These are phyloP conservation scores for Urostyla sp. DNA, from an alignment of 73 alveolate genomes.

Conservation along the genomic window DNA sequence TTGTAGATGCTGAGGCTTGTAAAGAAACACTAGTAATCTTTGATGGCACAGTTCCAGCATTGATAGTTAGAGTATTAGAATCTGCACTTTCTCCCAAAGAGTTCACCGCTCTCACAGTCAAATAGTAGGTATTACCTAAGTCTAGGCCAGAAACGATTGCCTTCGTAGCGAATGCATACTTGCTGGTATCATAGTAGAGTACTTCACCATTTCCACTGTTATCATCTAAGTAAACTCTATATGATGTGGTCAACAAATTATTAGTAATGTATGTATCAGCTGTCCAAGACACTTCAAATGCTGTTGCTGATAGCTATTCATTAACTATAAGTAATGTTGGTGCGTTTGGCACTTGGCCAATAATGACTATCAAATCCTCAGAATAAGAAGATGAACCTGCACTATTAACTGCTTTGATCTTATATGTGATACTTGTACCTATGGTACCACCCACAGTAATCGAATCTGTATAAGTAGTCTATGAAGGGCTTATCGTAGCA, in stretches of 20 bases:
- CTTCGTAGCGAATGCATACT: background rate
- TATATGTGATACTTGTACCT: constrained; percentile 67
- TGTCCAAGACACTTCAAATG: constrained; percentile 67
- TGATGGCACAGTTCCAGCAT: constrained; percentile 74
- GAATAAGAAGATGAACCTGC: constrained; percentile 71
- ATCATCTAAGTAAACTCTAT: constrained; percentile 67
- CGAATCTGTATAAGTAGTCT: constrained; percentile 15
- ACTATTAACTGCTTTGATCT: constrained; percentile 70
- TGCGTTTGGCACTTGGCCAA: constrained; percentile 70
- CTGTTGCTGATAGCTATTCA: constrained; percentile 48
- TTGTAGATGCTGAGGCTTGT: constrained; percentile 28
- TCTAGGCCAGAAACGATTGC: constrained; percentile 17
- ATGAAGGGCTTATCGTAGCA: constrained; percentile 40
- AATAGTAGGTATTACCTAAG: constrained; percentile 49
- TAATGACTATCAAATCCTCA: constrained; percentile 56
- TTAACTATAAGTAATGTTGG: constrained; percentile 64
- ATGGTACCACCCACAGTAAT: constrained; percentile 58
- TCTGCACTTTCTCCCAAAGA: constrained; percentile 76
- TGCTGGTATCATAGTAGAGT: constrained; percentile 11
- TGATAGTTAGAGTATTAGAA: constrained; percentile 46
- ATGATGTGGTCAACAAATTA: constrained; percentile 69
- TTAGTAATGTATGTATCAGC: constrained; percentile 62
- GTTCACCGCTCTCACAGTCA: constrained; percentile 71
- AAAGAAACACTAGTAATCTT: constrained; percentile 35
- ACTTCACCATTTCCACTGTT: background rate